A percentile compares a stretch with the other conserved stretches of the same genome.
Evolutionary conservation across 148 eudicot species (phyloP).

Genomic region (Talinum fruticosum): DNA sequence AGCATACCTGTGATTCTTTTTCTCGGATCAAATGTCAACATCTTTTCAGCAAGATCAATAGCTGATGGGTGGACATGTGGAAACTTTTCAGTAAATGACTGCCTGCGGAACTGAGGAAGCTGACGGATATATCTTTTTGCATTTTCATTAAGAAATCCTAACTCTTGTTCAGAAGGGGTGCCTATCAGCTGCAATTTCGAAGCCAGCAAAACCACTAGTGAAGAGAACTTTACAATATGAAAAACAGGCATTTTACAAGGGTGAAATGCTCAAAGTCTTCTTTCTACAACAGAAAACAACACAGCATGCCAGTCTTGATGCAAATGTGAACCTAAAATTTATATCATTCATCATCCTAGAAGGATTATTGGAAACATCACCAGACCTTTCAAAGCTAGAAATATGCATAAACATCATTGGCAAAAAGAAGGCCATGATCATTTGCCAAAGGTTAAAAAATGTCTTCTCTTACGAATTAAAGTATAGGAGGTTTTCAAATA

Average conservation of each 20-base stretch:
- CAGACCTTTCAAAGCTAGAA: background rate
- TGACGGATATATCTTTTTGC: conserved; percentile 91
- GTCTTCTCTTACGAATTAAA: background rate
- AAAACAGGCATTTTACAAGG: background rate
- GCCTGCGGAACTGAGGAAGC: conserved; percentile 65
- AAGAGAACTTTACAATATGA: background rate
- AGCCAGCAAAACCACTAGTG: background rate
- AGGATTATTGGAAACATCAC: background rate
- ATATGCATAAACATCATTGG: background rate
- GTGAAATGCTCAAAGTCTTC: background rate
- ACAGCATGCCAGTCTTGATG: background rate
- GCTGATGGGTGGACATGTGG: conserved; percentile 81
- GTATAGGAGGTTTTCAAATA: background rate
- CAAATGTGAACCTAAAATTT: background rate
- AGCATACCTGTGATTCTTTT: conserved; percentile 78
- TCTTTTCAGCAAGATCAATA: conserved; percentile 89
- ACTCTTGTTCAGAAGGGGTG: conserved; percentile 84
- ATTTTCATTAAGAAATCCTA: conserved; percentile 85
- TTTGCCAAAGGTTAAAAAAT: background rate
- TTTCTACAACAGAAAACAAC: background rate
- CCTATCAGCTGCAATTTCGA: conserved; percentile 66
- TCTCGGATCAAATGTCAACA: conserved; percentile 95
- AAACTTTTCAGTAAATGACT: conserved; percentile 79
- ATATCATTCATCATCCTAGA: background rate
- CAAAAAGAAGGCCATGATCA: background rate